Base-by-base conservation (phyloP, 352 stramenopile species). In the Pythium biforme region DNA sequence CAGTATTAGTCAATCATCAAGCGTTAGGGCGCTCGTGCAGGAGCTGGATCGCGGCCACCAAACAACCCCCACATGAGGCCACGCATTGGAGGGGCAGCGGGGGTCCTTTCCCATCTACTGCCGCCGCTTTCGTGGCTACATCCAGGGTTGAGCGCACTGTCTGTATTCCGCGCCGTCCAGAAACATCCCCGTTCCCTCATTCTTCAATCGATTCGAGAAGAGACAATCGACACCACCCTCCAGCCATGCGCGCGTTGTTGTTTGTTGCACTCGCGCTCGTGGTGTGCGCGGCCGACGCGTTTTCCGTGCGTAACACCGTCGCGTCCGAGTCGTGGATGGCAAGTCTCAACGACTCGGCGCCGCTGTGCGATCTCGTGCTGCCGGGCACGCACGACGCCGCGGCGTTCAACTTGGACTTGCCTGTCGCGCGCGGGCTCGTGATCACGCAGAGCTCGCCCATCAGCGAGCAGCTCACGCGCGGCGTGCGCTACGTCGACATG, bases 401-500 rank as follows among this genome's bases (percentile, higher is more conserved):
- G 19, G 56, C 56, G 26, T 63, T 55, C 45, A 46, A 54, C 23
- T n/a, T 53, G 39, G 41, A 50, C 55, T 17, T 53, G 31, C 45
- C 45, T 4, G n/a, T 61, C 22, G 45, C 15, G 2, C 55, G 43
- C 41, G 31, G 33, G 19, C 37, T 53, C 43, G 57, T 64, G 25
- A 10, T 64, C 14, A 51, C 57, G 26, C 57, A 64, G 25, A 51
- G 6, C 27, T 51, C 47, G 3, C 48, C 37, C 19, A 41, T 64
- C 48, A 43, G 46, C 5, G 39, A 64, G 34, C 57, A 64, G 47
- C 47, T 64, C 33, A 17, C 31, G 25, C 57, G 57, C 23, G 57
- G 57, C 17, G 55, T 64, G 17, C 57, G 57, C 15, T 64, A 64
- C 57, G 33, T 64, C 7, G 57, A 64, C 25, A 37, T 52, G 4